Conservation (phyloP, 192 early-diverging fungal species). For the Dimargaris verticillata region DNA sequence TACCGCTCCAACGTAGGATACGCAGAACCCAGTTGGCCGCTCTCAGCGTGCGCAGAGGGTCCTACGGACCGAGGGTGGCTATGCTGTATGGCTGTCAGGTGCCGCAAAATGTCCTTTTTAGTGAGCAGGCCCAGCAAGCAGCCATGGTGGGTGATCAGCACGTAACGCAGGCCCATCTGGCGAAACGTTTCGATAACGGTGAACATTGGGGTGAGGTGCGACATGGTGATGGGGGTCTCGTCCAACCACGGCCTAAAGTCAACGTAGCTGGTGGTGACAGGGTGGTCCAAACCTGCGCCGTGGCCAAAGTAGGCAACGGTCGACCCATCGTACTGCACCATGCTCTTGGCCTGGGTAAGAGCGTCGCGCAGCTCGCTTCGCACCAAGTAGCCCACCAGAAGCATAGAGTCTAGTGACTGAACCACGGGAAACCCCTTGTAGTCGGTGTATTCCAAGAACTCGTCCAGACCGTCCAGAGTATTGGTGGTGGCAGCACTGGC, state of each 20-base stretch:
- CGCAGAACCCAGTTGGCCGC: too few species aligned
- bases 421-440: constrained; percentile 64
- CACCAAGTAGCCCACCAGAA: constrained; percentile 53
- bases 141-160: constrained; percentile 39
- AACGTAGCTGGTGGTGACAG: constrained; percentile 12
- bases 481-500: constrained; percentile 30
- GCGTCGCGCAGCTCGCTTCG: constrained; percentile 29
- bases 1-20: too few species aligned
- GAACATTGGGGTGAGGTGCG: constrained; percentile 40
- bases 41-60: too few species aligned
- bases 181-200: constrained; percentile 46
- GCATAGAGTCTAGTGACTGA: constrained; percentile 31
- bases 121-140: constrained; percentile 46
- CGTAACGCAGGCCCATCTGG: constrained; percentile 47
- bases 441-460: constrained; percentile 31
- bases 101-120: constrained; percentile 49
- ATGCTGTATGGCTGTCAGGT: constrained; percentile 10
- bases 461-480: constrained; percentile 24
- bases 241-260: constrained; percentile 57
- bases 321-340: constrained; percentile 2
- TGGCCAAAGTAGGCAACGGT: constrained; percentile 12
- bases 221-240: constrained; percentile 45
- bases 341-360: background rate
- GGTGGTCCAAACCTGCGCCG: background rate
- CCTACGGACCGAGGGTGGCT: background rate